Base-by-base conservation (phyloP, 192 early-diverging fungal genomes). In the Coemansia sp. region DNA sequence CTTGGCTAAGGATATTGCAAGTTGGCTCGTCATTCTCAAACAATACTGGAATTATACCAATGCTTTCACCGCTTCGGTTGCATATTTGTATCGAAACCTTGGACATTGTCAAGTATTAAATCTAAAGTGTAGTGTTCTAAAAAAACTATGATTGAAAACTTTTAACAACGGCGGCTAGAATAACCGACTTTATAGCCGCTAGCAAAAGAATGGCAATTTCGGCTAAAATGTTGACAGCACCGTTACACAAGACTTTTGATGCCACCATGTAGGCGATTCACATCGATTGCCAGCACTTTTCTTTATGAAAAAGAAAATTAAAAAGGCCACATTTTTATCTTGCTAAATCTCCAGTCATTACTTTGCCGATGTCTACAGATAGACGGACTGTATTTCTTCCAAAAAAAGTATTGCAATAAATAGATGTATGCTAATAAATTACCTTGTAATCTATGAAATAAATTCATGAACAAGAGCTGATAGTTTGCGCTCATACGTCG, bases 401-500 rank as follows among this genome's bases (percentile, higher is more conserved):
- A 48, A 48, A 48, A 48, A 48, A 48, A 7, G n/a, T 22, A 15
- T 21, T 21, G 21, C 21, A 21, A 21, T 4, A n/a, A 27, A 41
- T 51, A 24, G 0, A 8, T 51, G 11, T 51, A 22, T 51, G 4
- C 3, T 51, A 51, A 8, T 24, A 52, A 52, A 49, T 49, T 49
- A 19, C 47, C 4, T 2, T 48, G 15, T 23, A 52, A 52, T 25
- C 11, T 55, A 55, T 15, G 6, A 15, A 24, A 55, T 12, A 5
- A 25, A 55, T 14, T 72, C 76, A 38, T 81, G 78, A 10, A 75
- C 65, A 25, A 67, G 71, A 39, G 65, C 72, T 51, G 78, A 81
- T 10, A 68, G 63, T 49, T 58, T 83, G 54, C 78, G 68, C 64
- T 94, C 92, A 68, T 94, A 94, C 11, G 82, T 80, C 32, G 85